These are phyloP conservation scores for Trichoderma sp. DNA, from an alignment of 2,329 filamentous ascomycete species.

Conservation along the genomic window DNA sequence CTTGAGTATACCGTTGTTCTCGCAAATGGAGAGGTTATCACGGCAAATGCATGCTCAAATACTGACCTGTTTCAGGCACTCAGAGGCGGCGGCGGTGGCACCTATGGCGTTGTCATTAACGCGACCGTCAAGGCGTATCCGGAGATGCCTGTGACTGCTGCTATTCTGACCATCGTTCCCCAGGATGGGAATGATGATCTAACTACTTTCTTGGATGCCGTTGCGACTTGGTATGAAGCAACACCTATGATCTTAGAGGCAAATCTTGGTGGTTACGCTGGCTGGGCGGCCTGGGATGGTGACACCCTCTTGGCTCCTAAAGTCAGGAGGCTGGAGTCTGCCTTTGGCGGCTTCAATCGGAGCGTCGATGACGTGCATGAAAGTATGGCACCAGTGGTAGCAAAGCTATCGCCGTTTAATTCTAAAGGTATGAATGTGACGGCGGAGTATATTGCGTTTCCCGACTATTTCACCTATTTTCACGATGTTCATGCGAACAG, in stretches of 20 bases:
- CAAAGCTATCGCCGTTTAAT: neutral
- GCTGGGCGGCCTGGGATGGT: slow-evolving; percentile 1
- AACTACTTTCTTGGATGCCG: neutral
- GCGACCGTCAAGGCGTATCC: slow-evolving; percentile 43
- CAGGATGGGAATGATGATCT: neutral
- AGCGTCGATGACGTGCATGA: neutral
- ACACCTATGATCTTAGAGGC: neutral
- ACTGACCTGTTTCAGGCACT: slow-evolving; percentile 45
- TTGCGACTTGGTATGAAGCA: neutral
- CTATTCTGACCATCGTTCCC: neutral
- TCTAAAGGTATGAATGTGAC: neutral
- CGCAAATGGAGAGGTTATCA: slow-evolving; percentile 42
- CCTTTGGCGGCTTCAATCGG: neutral
- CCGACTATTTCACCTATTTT: neutral
- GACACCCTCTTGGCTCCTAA: neutral
- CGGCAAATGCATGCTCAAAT: slow-evolving; percentile 41
- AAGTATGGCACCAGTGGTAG: neutral
- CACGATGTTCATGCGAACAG: neutral
- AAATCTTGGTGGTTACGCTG: neutral
- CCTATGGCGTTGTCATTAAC: slow-evolving; percentile 40
- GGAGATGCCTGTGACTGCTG: neutral
- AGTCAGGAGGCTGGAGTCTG: neutral
- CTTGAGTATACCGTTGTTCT: slow-evolving; percentile 49
- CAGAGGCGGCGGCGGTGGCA: slow-evolving; percentile 42
- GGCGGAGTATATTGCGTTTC: neutral